Evolutionary conservation across 805 yeast genomes (phyloP).

Genomic region (Candida cerambycidarum): DNA sequence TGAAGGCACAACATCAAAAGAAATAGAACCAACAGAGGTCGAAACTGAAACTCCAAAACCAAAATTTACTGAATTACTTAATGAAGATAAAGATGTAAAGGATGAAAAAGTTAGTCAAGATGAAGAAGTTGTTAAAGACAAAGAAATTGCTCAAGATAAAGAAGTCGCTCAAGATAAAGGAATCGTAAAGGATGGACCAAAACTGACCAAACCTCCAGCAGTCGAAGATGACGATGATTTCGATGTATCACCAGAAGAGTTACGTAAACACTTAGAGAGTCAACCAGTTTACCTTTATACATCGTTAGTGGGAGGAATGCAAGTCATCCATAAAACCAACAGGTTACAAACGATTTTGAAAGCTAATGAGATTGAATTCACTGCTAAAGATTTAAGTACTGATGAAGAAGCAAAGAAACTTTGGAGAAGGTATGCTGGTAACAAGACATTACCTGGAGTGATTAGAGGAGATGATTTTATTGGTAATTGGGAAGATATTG

Average conservation of each 20-base stretch:
- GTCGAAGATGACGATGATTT: constrained; percentile 28
- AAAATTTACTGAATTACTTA: background rate
- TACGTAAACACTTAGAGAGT: constrained; percentile 43
- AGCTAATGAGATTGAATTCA: constrained; percentile 69
- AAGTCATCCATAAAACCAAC: constrained; percentile 74
- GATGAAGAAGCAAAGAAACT: constrained; percentile 81
- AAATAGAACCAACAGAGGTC: constrained; percentile 3
- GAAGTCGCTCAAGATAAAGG: too few relatives aligned
- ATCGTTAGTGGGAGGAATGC: constrained; percentile 85
- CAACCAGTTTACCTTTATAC: constrained; percentile 76
- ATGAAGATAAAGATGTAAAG: constrained; percentile 1
- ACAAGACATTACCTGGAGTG: constrained; percentile 78
- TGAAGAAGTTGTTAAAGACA: too few relatives aligned
- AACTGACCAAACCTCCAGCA: too few relatives aligned
- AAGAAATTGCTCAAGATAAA: too few relatives aligned
- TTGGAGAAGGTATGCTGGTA: constrained; percentile 75
- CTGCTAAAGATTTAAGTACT: constrained; percentile 78
- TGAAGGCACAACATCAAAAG: background rate
- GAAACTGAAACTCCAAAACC: constrained; percentile 1
- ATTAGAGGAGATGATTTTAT: constrained; percentile 79
- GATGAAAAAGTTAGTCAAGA: constrained; percentile 2
- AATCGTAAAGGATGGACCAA: too few relatives aligned
- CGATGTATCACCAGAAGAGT: constrained; percentile 42
- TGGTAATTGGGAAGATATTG: constrained; percentile 84
- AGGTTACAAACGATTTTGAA: constrained; percentile 70